These are phyloP conservation scores for Plasmodium knowlesi DNA, from an alignment of 169 alveolate species.

Conservation along the genomic window DNA sequence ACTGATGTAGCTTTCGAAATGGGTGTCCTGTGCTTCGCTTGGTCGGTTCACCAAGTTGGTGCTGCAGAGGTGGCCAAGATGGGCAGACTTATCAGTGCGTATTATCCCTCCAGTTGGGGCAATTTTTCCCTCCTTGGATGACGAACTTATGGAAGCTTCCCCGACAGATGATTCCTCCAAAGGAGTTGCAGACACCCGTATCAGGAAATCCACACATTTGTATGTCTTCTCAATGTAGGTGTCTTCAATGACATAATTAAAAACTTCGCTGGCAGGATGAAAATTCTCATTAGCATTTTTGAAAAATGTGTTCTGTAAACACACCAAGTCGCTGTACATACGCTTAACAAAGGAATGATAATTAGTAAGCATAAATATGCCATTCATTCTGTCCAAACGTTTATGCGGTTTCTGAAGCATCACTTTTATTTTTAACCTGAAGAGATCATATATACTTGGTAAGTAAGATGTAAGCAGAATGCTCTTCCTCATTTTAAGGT, in stretches of 20 bases:
- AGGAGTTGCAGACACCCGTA: neutral
- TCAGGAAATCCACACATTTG: constrained; percentile 11
- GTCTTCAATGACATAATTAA: constrained; percentile 29
- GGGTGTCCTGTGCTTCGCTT: neutral
- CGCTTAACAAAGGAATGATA: neutral
- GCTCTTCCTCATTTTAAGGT: constrained; percentile 25
- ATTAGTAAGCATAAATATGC: constrained; percentile 6
- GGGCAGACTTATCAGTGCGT: neutral
- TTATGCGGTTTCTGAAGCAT: constrained; percentile 33
- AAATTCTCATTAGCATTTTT: neutral
- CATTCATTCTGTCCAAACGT: constrained; percentile 23
- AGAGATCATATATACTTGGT: constrained; percentile 26
- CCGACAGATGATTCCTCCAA: neutral
- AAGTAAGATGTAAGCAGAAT: constrained; percentile 8
- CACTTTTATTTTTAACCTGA: constrained; percentile 29
- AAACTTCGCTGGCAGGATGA: neutral
- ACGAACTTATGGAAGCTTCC: neutral
- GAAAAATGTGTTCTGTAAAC: constrained; percentile 12
- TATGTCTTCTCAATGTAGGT: constrained; percentile 29
- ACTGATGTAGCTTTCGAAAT: neutral
- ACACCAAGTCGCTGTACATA: constrained; percentile 9
- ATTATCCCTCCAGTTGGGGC: neutral
- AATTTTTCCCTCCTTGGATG: neutral
- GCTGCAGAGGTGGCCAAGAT: neutral
- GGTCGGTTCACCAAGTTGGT: neutral